Conservation (phyloP, 768 basidiomycete genomes). For the Suillus variegatus region DNA sequence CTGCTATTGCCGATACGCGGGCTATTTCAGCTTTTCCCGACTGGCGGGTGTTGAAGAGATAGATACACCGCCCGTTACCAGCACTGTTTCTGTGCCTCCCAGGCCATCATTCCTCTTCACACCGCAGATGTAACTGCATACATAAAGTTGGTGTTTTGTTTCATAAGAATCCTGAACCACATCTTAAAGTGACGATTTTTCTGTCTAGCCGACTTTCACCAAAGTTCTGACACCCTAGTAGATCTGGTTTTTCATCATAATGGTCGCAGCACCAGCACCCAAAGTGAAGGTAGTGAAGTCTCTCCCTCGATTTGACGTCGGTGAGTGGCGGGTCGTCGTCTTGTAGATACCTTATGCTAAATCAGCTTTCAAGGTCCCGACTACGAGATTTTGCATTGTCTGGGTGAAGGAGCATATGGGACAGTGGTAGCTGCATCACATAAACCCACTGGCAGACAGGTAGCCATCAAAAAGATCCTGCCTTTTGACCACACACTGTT, state of each 20-base stretch:
- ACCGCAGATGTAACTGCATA: not conserved
- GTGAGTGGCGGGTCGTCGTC: constrained; percentile 35
- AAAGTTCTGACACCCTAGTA: not conserved
- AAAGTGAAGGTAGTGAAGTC: constrained; percentile 55
- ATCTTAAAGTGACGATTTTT: not conserved
- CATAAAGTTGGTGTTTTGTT: not conserved
- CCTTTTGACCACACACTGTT: constrained; percentile 95
- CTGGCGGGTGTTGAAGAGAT: not conserved
- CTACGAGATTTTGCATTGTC: constrained; percentile 71
- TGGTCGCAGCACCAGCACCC: constrained; percentile 11
- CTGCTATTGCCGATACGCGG: not conserved
- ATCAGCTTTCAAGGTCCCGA: constrained; percentile 52
- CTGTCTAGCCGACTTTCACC: not conserved
- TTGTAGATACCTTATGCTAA: constrained; percentile 8
- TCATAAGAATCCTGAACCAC: constrained; percentile 1
- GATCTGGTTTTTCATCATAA: not conserved
- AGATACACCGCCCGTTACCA: constrained; percentile 15
- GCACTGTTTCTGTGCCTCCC: not conserved
- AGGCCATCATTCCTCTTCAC: constrained; percentile 7
- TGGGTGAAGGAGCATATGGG: constrained; percentile 89
- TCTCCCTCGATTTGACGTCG: constrained; percentile 73
- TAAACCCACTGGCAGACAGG: constrained; percentile 75
- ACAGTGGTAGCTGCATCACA: constrained; percentile 89
- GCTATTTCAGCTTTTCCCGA: not conserved
- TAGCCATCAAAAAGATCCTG: constrained; percentile 94